These are phyloP conservation scores for Fraxinus baroniana DNA, from an alignment of 305 asterid species.

Conservation along the genomic window DNA sequence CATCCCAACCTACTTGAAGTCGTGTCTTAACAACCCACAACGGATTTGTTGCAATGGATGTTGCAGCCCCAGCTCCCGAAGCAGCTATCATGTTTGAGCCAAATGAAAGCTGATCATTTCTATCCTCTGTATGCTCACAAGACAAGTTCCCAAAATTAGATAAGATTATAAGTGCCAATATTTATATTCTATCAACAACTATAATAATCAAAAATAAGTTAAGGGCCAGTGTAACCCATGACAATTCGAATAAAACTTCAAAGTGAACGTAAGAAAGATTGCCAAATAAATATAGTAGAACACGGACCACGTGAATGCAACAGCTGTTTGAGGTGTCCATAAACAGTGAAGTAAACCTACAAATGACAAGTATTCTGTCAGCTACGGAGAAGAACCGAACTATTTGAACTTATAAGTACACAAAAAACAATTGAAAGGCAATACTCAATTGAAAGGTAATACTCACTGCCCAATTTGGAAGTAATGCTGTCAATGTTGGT, in stretches of 20 bases:
- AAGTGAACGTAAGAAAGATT: not conserved
- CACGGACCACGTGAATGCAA: constrained; percentile 68
- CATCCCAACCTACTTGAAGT: constrained; percentile 70
- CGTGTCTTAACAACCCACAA: constrained; percentile 96
- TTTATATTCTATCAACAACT: constrained; percentile 3
- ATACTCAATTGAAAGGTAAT: not conserved
- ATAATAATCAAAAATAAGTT: constrained; percentile 2
- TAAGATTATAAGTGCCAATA: not conserved
- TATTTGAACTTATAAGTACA: not conserved
- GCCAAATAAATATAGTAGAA: constrained; percentile 1
- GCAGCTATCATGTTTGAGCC: constrained; percentile 86
- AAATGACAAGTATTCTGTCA: constrained; percentile 26
- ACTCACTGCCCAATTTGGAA: constrained; percentile 99
- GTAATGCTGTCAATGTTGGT: constrained; percentile 86
- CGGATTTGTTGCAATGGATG: constrained; percentile 75
- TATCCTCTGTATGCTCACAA: constrained; percentile 48
- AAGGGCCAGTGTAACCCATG: not conserved
- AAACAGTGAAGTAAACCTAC: constrained; percentile 94
- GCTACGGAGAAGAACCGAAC: not conserved
- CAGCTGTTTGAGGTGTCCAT: constrained; percentile 77
- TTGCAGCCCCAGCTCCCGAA: constrained; percentile 93
- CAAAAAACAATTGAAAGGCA: not conserved
- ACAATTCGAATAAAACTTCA: not conserved
- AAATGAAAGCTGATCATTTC: constrained; percentile 56
- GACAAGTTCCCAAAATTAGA: constrained; percentile 2